Percentiles rank a stretch among this genome's conserved stretches.
phyloP scores from a whole-genome alignment of 257 asterid genomes.

The Solanum pennellii region DNA sequence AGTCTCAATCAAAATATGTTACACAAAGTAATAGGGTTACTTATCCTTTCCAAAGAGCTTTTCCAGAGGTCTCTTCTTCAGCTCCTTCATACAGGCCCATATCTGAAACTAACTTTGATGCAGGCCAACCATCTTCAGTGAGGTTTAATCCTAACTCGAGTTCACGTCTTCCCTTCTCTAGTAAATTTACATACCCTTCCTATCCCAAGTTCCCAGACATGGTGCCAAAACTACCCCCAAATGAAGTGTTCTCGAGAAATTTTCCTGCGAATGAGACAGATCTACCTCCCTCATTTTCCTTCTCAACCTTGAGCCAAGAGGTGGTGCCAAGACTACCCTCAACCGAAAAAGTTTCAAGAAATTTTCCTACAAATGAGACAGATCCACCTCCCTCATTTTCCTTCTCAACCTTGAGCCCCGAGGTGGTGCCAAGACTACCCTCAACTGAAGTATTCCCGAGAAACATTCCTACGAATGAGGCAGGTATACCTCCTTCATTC shows the following conservation, averaged over 20 bases:
- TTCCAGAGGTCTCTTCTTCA: conserved; percentile 8
- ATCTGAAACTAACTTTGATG: conserved; percentile 16
- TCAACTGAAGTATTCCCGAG: conserved; percentile 14
- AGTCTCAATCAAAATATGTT: conserved; percentile 15
- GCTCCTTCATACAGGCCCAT: conserved; percentile 12
- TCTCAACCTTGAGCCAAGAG: conserved; percentile 26
- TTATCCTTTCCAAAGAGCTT: conserved; percentile 8
- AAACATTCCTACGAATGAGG: not conserved
- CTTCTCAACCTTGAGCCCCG: conserved; percentile 28
- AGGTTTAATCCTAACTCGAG: conserved; percentile 19
- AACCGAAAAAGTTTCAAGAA: conserved; percentile 14
- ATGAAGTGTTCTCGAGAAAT: conserved; percentile 25
- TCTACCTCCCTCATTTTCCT: conserved; percentile 29
- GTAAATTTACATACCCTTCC: conserved; percentile 5
- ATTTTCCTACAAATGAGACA: not conserved
- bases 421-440: conserved; percentile 16
- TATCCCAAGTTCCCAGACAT: conserved; percentile 25
- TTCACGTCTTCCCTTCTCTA: conserved; percentile 9
- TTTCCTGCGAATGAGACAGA: conserved; percentile 19
- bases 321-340: conserved; percentile 16
- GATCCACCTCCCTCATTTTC: conserved; percentile 25
- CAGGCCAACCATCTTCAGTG: conserved; percentile 14
- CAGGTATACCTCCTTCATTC: conserved; percentile 22
- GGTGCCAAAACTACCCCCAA: conserved; percentile 17
- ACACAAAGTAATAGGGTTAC: conserved; percentile 4